Evolutionary conservation across 1,284 basidiomycete genomes (phyloP), one percentile per base, ranked within the genome.

Genomic region (Ganoderma lucidum): DNA sequence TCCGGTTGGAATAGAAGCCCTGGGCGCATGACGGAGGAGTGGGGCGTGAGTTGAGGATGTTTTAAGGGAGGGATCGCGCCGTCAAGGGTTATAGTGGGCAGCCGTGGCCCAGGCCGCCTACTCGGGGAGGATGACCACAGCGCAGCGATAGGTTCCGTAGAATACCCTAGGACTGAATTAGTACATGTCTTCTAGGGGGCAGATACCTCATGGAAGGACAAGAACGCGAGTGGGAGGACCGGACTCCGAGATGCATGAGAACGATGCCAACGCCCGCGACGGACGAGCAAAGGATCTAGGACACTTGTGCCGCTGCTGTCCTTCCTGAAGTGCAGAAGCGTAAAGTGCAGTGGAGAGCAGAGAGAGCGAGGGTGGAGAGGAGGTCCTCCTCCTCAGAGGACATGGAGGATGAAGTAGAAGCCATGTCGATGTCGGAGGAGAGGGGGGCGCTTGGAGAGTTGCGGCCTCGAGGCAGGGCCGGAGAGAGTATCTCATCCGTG

Each of bases 391-490:
- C 23, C 23, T 23, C 23, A 9, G 44, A 64, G 30, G 14, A 48
- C 60, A 55, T 61, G 67, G n/a, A 14, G 37, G 67, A 65, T 41
- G 51, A 35, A 35, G 35, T 35, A 59, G 53, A 63, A 51, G 67
- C 63, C 60, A 30, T 65, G 64, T 63, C 59, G 59, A 61, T 53
- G 44, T 30, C 67, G 67, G 70, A 65, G 41, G 35, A 65, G 23
- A 42, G 56, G 64, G 70, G 44, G 64, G 70, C 68, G 68, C 66
- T 56, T 65, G 59, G 56, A 42, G 32, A 41, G 51, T 35, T 8
- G 37, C 19, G 48, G 67, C 71, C 71, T 73, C 67, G 71, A 70
- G 71, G 71, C 69, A 62, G 63, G 67, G 23, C 48, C 48, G 48
- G 56, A 64, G n/a, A 63, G 65, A 63, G 17, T 62, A 23, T 62